Evolutionary conservation across 805 yeast genomes (phyloP).

Genomic region (Sugiyamaella qingdaonensis): DNA sequence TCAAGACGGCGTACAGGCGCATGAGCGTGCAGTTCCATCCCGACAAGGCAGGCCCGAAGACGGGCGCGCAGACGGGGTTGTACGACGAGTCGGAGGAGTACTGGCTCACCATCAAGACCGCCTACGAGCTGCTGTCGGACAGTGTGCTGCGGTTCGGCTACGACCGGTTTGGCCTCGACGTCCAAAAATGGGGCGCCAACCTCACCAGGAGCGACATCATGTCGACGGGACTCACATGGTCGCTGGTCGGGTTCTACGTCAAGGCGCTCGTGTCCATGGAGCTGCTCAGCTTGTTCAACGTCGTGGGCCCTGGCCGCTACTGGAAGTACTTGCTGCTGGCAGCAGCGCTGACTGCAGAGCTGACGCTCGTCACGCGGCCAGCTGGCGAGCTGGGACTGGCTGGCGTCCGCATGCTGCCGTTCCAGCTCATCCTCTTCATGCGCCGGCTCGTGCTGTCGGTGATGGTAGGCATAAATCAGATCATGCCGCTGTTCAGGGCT

Average conservation of each 20-base stretch:
- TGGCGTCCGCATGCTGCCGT: constrained; percentile 16
- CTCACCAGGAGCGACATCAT: constrained; percentile 8
- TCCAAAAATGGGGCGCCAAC: constrained; percentile 12
- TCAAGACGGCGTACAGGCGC: constrained; percentile 23
- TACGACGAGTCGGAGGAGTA: constrained; percentile 13
- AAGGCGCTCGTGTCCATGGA: constrained; percentile 13
- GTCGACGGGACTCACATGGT: constrained; percentile 11
- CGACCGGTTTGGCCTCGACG: constrained; percentile 83
- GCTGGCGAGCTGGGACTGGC: constrained; percentile 6
- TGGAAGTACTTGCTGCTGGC: constrained; percentile 26
- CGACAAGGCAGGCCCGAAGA: constrained; percentile 28
- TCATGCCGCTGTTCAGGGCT: constrained; percentile 19
- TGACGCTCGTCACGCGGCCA: constrained; percentile 23
- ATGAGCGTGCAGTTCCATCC: constrained; percentile 32
- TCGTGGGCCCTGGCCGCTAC: constrained; percentile 17
- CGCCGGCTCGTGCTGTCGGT: constrained; percentile 19
- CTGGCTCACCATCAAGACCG: constrained; percentile 57
- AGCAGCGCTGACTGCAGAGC: constrained; percentile 21
- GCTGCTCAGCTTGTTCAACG: constrained; percentile 19
- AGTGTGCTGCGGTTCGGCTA: constrained; percentile 72
- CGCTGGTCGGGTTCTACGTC: constrained; percentile 16
- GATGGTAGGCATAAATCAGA: constrained; percentile 24
- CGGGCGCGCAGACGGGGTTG: too few relatives aligned
- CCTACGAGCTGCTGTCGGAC: constrained; percentile 73
- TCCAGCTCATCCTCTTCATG: constrained; percentile 20